Conservation (phyloP, 2,329 filamentous ascomycete species). For the Leptographium lundbergii region DNA sequence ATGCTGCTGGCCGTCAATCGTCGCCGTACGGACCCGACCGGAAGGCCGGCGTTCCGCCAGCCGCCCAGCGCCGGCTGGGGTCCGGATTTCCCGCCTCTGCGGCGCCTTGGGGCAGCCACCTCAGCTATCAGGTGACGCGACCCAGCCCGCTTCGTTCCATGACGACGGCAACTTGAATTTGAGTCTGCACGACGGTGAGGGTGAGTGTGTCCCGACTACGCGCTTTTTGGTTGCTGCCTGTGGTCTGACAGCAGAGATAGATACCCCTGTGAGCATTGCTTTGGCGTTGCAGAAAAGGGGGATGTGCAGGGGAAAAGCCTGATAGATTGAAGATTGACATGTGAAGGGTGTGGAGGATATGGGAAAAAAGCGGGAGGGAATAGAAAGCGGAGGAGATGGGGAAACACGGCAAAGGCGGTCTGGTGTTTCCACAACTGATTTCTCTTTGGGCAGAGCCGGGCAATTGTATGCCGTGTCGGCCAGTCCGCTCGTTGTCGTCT, state of each 20-base stretch:
- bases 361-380: neutral
- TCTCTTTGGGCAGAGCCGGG: neutral
- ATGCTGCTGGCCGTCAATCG: slow-evolving; percentile 6
- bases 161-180: slow-evolving; percentile 47
- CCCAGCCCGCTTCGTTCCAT: slow-evolving; percentile 58
- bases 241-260: neutral
- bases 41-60: slow-evolving; percentile 17
- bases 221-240: neutral
- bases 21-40: neutral
- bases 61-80: slow-evolving; percentile 30
- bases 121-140: slow-evolving; percentile 39
- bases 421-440: neutral
- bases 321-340: neutral
- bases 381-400: neutral
- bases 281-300: neutral
- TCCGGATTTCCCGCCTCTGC: slow-evolving; percentile 14
- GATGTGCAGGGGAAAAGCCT: neutral
- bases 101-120: slow-evolving; percentile 31
- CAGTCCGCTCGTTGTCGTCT: neutral
- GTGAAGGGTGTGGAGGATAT: neutral
- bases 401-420: neutral
- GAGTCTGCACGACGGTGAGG: neutral
- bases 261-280: neutral
- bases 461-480: neutral
- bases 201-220: neutral